These are phyloP conservation scores for Tulasnella sp. DNA, from an alignment of 768 basidiomycete species.

Conservation along the genomic window DNA sequence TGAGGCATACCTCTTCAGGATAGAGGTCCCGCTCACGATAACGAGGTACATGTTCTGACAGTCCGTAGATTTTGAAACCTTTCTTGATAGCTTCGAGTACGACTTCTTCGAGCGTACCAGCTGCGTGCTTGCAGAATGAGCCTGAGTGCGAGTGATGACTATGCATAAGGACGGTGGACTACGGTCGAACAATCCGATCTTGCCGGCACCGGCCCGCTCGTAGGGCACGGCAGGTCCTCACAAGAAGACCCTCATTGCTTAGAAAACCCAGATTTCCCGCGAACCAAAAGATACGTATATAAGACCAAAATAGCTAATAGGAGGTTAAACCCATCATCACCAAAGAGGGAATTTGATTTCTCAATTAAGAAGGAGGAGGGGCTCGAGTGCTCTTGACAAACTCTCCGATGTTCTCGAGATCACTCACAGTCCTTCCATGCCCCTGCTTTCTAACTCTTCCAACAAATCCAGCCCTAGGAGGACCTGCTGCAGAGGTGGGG, in stretches of 20 bases:
- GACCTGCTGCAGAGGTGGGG: not conserved
- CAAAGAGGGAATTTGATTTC: not conserved
- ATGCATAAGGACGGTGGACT: constrained; percentile 22
- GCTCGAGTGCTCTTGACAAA: not conserved
- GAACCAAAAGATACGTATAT: not conserved
- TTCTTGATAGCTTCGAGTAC: constrained; percentile 73
- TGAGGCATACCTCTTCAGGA: constrained; percentile 80
- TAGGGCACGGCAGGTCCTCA: not conserved
- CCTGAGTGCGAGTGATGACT: constrained; percentile 86
- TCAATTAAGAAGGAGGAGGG: not conserved
- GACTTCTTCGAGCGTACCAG: constrained; percentile 73
- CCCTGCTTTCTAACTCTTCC: constrained; percentile 17
- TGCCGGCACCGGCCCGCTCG: constrained; percentile 11
- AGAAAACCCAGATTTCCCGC: constrained; percentile 6
- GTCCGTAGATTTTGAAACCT: constrained; percentile 75
- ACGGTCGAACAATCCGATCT: constrained; percentile 12
- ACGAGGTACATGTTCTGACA: constrained; percentile 91
- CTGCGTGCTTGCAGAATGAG: constrained; percentile 88
- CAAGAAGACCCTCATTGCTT: constrained; percentile 5
- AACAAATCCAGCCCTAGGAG: constrained; percentile 22
- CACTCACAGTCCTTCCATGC: constrained; percentile 21
- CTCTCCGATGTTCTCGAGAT: constrained; percentile 17
- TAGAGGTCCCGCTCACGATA: constrained; percentile 79
- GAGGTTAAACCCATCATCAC: not conserved
- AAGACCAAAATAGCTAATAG: not conserved